A percentile compares a stretch with the other conserved stretches of the same genome.
phyloP scores from a whole-genome alignment of 257 asterid genomes.

The Coffea canephora region DNA sequence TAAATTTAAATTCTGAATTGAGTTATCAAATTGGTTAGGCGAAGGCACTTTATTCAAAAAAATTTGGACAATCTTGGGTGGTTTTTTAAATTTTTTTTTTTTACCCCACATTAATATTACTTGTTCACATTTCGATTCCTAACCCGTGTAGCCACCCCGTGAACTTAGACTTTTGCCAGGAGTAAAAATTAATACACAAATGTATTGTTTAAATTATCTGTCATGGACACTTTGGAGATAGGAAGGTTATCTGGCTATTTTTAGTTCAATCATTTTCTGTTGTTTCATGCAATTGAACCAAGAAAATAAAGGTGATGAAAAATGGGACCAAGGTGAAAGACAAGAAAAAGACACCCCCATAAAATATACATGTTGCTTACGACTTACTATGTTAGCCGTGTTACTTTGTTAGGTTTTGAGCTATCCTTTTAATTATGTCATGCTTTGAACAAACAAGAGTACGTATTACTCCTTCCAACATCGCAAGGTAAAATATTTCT shows the following conservation, averaged over 20 bases:
- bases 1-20: too few species aligned
- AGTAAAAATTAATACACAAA: neutral
- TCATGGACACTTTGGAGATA: neutral
- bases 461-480: neutral
- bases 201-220: conserved; percentile 5
- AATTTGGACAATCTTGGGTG: neutral
- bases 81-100: neutral
- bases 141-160: neutral
- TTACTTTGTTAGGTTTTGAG: neutral
- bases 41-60: neutral
- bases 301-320: neutral
- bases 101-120: conserved; percentile 3
- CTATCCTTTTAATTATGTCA: neutral
- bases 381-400: neutral
- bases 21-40: too few species aligned
- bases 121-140: neutral
- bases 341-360: neutral
- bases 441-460: neutral
- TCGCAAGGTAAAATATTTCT: too few species aligned
- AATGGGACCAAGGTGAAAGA: neutral
- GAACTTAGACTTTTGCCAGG: neutral
- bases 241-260: neutral
- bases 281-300: conserved; percentile 2
- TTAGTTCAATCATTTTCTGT: conserved; percentile 10
- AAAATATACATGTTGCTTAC: neutral